A percentile compares a stretch with the other conserved stretches of the same genome.
Conservation (phyloP, 768 basidiomycete species). For the Cytidiella melzeri region DNA sequence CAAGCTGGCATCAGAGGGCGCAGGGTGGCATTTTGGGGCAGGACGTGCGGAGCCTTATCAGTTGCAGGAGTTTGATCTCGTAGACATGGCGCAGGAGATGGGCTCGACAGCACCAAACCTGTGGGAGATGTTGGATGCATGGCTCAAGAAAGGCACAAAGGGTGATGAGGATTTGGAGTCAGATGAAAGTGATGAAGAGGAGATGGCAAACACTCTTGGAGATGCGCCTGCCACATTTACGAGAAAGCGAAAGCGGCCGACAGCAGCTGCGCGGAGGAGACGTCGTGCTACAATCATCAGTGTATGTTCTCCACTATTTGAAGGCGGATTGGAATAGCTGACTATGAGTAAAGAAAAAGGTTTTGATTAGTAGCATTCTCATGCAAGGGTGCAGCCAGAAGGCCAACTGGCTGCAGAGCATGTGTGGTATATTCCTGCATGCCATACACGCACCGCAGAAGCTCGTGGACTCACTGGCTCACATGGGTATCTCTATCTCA, state of each 20-base stretch:
- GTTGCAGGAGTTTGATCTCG: background rate
- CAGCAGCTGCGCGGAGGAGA: no score
- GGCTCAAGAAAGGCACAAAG: background rate
- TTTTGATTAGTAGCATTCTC: slow-evolving; percentile 4
- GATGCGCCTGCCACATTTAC: no score
- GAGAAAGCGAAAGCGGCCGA: no score
- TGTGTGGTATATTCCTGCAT: slow-evolving; percentile 24
- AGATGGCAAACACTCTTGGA: background rate
- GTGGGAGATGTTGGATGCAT: background rate
- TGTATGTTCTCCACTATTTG: no score
- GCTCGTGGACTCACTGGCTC: slow-evolving; percentile 19
- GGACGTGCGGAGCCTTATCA: background rate
- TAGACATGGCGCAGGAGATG: background rate
- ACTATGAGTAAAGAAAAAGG: background rate
- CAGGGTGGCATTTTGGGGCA: slow-evolving; percentile 5
- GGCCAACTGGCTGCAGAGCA: slow-evolving; percentile 17
- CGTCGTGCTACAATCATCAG: background rate
- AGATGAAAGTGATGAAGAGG: background rate
- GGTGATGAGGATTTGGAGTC: background rate
- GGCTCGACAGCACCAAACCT: background rate
- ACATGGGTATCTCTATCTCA: slow-evolving; percentile 20
- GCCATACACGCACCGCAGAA: slow-evolving; percentile 19
- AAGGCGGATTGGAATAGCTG: background rate
- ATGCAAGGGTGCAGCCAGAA: slow-evolving; percentile 16
- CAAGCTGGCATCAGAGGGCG: no score